Base-by-base conservation (phyloP, 805 yeast species). In the Ascoidea tarda region DNA sequence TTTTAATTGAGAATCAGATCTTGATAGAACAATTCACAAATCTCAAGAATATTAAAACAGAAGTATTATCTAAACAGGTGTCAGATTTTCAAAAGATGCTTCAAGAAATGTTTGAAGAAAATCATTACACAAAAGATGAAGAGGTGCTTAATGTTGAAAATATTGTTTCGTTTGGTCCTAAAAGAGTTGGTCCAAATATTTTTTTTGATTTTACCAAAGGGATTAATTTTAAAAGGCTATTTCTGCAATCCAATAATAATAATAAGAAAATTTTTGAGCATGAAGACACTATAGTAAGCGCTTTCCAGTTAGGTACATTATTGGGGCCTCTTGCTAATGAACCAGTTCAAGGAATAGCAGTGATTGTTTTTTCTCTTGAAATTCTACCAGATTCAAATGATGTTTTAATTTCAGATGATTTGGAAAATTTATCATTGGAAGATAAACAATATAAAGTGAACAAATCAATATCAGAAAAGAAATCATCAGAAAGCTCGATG, bases 251-350 rank as follows among this genome's bases (percentile, higher is more conserved):
- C 5, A 47, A 33, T 2, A 38, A 52, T 14, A 48, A 50, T 21
- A 46, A 50, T 12, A 55, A 55, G 2, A 54, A 55, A 1, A 51
- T 54, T 31, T 69, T 72, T 54, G 71, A 69, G 50, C 77, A 69
- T 61, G 85, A 80, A 57, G 81, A 82, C 51, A 79, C 83, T 59
- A 66, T 91, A 1, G 62, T 86, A 49, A 83, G 85, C 58, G 99
- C 96, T 0, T 90, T 89, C 66, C 95, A 87, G 63, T 67, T 88
- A 46, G 87, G 96, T 4, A 78, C 80, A 49, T 72, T 75, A 47
- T 87, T 82, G 62, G 99, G 99, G 2, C 98, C 98, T 0, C 71
- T 93, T 48, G 83, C 91, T 0, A 78, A 84, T 5, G 99, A 93
- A 64, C 90, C 89, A 0, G 76, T 87, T 28, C 91, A 88, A 64